Evolutionary conservation across 257 asterid species (phyloP), one percentile per base, ranked within the genome.

Genomic region (Coffea canephora): DNA sequence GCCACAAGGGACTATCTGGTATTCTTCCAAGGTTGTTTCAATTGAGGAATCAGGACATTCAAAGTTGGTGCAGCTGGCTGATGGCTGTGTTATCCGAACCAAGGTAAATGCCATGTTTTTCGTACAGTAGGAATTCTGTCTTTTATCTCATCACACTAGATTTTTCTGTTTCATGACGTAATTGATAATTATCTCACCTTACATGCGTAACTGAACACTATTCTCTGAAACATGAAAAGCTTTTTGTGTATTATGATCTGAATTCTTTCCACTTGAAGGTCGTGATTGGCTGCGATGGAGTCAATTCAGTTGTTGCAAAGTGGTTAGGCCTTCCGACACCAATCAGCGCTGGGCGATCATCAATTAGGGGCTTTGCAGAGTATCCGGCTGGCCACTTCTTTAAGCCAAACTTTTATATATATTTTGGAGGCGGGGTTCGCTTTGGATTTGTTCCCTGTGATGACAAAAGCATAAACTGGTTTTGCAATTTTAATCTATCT

Each of bases 261-360:
- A 45, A 21, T 14, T 55, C 21, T 36, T 54, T 68, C 71, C 13
- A 72, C 31, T 46, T 48, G 7, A 83, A 92, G 98, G 97, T 87
- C 78, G 83, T 92, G 89, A 83, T 94, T 16, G 98, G 98, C 31
- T 91, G 96, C 48, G 97, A 94, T 75, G 98, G 98, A 65, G 93
- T 93, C 71, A 90, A 94, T 73, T 94, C 97, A 6, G 23, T 74
- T 49, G 95, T 94, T 79, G 94, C 95, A 10, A 89, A 87, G 50
- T 92, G 91, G 93, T 80, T 93, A 85, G 96, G 94, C 10, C 93
- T 93, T 54, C 87, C 79, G 76, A 78, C 77, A 61, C 91, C 97
- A 3, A 84, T 90, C 8, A 77, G 69, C 50, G 77, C 84, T 2
- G 91, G 89, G 18, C 84, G 98, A 64, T 86, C 94, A 36, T 91